Evolutionary conservation across 2,329 filamentous ascomycete genomes (phyloP), one percentile per base, ranked within the genome.

Genomic region (Pleurostoma richardsiae): DNA sequence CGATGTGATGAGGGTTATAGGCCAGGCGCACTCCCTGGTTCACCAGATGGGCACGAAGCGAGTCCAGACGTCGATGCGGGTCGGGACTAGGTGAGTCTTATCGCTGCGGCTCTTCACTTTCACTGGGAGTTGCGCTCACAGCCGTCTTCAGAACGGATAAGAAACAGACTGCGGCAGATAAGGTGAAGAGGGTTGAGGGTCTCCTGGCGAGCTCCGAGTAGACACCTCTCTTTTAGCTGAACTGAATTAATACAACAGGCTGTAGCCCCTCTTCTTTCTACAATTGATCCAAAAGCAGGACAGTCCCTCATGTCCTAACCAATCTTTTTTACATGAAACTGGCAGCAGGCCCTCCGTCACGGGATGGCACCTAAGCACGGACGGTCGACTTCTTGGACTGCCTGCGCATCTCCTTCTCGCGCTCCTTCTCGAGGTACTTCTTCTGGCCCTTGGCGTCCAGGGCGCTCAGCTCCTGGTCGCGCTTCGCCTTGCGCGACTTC

Each of bases 21-120:
- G 90, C n/a, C 88, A 92, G 69, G 88, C 88, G 4, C 90, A 95
- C 69, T 77, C 79, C 0, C 72, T 89, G 41, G 80, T 95, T 27
- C 90, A 95, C 61, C 69, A 82, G 50, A 79, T 82, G 50, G 90
- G 90, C n/a, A 80, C 90, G 31, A 75, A 87, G 50, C 76, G 94
- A 46, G 87, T 97, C 39, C 92, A 97, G 73, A 88, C 84, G 29
- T 90, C 92, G 62, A 91, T 97, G 70, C 76, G 92, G 10, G 83
- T 90, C 40, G 92, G 92, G 1, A 86, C 86, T 29, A 82, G 86
- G 85, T 86, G 56, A 60, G 74, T 69, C 45, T 30, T 19, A 19
- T 19, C 19, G 8, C 33, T 36, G 8, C 8, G n/a, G 33, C 8
- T 8, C 8, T 36, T 36, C 33, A 36, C 33, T 8, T 36, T n/a